A percentile compares a stretch with the other conserved stretches of the same genome.
phyloP scores from a whole-genome alignment of 768 basidiomycete genomes.

The Agaricus bisporus region DNA sequence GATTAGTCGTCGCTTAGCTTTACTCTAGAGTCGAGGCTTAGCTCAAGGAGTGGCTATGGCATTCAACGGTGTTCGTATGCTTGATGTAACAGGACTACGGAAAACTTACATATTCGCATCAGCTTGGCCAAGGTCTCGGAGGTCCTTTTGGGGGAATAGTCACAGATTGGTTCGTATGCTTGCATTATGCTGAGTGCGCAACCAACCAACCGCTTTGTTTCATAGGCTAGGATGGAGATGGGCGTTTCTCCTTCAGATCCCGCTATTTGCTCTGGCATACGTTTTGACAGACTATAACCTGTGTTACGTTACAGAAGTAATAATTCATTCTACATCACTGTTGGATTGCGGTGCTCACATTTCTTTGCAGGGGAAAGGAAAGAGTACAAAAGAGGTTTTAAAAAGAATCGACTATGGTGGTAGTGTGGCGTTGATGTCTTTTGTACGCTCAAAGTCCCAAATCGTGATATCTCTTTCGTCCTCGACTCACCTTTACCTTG shows the following conservation, averaged over 20 bases:
- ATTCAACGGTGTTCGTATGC: constrained; percentile 58
- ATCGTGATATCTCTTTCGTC: neutral
- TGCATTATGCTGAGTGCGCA: neutral
- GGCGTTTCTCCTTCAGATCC: constrained; percentile 73
- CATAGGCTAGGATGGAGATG: constrained; percentile 73
- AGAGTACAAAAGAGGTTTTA: constrained; percentile 57
- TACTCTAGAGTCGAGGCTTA: constrained; percentile 57
- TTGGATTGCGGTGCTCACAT: neutral
- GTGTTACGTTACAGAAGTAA: constrained; percentile 51
- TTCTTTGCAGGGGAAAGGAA: constrained; percentile 54
- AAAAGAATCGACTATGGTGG: constrained; percentile 81
- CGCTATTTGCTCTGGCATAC: constrained; percentile 59
- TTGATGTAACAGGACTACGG: neutral
- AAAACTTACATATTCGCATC: neutral
- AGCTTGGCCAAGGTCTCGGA: constrained; percentile 80
- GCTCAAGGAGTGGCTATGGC: constrained; percentile 66
- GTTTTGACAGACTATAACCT: constrained; percentile 50
- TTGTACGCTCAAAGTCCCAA: constrained; percentile 34
- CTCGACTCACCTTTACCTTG: neutral
- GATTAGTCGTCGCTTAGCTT: neutral
- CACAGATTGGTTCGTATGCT: constrained; percentile 48
- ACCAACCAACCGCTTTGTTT: neutral
- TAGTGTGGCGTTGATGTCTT: constrained; percentile 52
- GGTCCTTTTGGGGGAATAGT: constrained; percentile 72
- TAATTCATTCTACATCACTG: neutral